Evolutionary conservation across 2,329 filamentous ascomycete genomes (phyloP), one percentile per base, ranked within the genome.

Genomic region (Colletotrichum falcatum): DNA sequence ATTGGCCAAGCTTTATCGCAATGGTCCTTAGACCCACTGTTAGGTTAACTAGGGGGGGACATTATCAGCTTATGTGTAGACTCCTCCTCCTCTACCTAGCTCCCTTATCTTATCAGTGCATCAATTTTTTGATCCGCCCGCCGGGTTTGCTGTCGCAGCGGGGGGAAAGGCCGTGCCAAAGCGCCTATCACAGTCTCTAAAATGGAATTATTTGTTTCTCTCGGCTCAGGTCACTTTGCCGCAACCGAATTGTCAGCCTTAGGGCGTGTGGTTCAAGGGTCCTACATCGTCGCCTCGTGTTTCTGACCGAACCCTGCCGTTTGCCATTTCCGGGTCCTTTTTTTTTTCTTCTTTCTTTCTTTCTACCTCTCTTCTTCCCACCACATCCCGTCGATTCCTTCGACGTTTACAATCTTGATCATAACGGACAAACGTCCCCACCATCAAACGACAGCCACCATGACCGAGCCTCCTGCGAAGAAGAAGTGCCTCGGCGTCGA

Each of bases 401-500:
- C 20, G n/a, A 44, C 33, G n/a, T 37, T 23, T 28, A 53, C 51
- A n/a, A 23, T 37, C 18, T 61, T 5, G 12, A 26, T 30, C 11
- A 11, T 30, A 6, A 23, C 37, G 4, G 20, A 46, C 16, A 6
- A 30, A 60, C 37, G 2, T 7, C 58, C 35, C 56, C 60, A 63
- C 44, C 53, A 44, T 46, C 60, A 46, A 48, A 23, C 44, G 18
- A 61, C 54, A 35, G 54, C 71, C 76, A 81, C 76, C 78, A 86
- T 88, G 82, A 77, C 84, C 56, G 86, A 88, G 80, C 80, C 85
- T 16, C 81, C 85, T 28, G 77, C 83, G 53, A 89, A 89, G 83
- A 89, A 89, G 78, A 92, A 91, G 82, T 99, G 96, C 80, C 86
- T 91, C 65, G 93, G 96, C 59, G 86, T 86, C 69, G 94, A 97